A percentile compares a stretch with the other conserved stretches of the same genome.
Conservation (phyloP, 805 yeast species). For the Lipomyces yamadae region DNA sequence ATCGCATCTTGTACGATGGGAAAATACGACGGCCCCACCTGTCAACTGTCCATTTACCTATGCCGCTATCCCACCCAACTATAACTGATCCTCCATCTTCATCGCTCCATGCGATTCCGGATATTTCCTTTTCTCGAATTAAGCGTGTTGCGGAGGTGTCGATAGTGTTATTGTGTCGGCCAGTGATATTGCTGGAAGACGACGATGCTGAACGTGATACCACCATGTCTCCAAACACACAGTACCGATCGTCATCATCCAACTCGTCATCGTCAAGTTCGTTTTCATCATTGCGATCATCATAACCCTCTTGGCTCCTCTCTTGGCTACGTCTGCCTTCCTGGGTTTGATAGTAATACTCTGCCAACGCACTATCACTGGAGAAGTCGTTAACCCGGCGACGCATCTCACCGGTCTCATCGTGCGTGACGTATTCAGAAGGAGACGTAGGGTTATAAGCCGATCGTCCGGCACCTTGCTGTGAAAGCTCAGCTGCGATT, state of each 20-base stretch:
- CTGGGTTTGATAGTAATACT: neutral
- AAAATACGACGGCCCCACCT: constrained; percentile 33
- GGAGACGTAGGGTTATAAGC: neutral
- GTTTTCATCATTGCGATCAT: constrained; percentile 1
- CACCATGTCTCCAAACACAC: neutral
- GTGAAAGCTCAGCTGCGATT: neutral
- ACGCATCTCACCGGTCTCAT: constrained; percentile 4
- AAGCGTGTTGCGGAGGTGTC: neutral
- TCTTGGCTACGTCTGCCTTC: neutral
- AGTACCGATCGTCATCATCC: constrained; percentile 5
- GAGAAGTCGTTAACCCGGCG: neutral
- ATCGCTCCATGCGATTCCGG: constrained; percentile 65
- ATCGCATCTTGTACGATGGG: constrained; percentile 31
- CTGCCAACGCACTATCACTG: neutral
- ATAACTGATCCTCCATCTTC: constrained; percentile 58
- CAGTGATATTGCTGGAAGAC: constrained; percentile 2
- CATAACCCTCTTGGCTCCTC: neutral
- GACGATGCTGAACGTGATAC: neutral
- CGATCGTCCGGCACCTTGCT: neutral
- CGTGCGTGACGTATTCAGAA: constrained; percentile 4
- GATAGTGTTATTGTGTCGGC: neutral
- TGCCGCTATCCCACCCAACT: constrained; percentile 70
- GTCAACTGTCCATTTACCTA: constrained; percentile 71
- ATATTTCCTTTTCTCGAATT: constrained; percentile 45
- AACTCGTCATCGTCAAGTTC: constrained; percentile 5